These are phyloP conservation scores for Clavispora asparagi DNA, from an alignment of 805 yeast genomes.

Conservation along the genomic window DNA sequence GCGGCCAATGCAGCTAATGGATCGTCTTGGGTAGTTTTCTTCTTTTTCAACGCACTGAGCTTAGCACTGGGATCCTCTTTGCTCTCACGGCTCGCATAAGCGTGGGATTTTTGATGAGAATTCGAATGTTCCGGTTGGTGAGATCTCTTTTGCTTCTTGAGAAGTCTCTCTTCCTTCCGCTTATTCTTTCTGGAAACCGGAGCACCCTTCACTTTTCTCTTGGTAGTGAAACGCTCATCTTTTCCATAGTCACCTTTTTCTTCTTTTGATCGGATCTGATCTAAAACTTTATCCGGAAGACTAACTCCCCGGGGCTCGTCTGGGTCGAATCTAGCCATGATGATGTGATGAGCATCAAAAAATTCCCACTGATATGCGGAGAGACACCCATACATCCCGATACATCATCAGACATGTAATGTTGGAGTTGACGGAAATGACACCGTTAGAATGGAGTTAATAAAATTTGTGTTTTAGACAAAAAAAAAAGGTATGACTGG, in stretches of 20 bases:
- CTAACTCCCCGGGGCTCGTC: constrained; percentile 42
- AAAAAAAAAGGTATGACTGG: too few species aligned
- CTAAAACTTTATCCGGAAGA: constrained; percentile 50
- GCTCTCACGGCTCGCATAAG: neutral
- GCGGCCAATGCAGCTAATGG: constrained; percentile 14
- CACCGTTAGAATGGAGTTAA: too few species aligned
- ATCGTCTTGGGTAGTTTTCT: constrained; percentile 17
- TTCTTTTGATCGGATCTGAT: constrained; percentile 41
- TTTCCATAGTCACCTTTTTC: constrained; percentile 42
- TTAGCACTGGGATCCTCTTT: neutral
- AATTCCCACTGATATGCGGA: neutral
- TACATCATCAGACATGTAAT: too few species aligned
- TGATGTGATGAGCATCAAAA: constrained; percentile 4
- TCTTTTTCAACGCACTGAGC: constrained; percentile 6
- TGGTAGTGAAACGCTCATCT: constrained; percentile 20
- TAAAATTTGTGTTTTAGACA: too few species aligned
- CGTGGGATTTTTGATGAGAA: neutral
- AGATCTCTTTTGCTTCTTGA: constrained; percentile 27
- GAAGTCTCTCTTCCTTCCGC: constrained; percentile 29
- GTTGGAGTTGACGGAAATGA: too few species aligned
- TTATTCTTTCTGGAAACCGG: constrained; percentile 27
- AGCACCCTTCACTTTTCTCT: constrained; percentile 19
- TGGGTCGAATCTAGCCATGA: constrained; percentile 4
- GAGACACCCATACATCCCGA: neutral
- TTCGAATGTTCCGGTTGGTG: neutral